A percentile compares a stretch with the other conserved stretches of the same genome.
Evolutionary conservation across 148 eudicot genomes (phyloP).

Genomic region (Fagopyrum esculentum): DNA sequence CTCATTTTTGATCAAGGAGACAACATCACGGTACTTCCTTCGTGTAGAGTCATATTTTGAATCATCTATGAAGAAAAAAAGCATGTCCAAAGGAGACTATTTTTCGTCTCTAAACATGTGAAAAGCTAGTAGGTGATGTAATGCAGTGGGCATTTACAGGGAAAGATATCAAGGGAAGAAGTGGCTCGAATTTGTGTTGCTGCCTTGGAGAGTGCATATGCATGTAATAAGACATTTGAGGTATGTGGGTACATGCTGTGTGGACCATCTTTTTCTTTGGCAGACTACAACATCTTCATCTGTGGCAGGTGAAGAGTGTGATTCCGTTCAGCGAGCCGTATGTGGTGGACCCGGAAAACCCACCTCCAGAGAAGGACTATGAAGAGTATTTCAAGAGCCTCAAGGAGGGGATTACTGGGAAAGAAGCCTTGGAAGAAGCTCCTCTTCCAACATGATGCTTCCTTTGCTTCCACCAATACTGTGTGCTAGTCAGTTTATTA

Average conservation of each 20-base stretch:
- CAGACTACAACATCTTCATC: not conserved
- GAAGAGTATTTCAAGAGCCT: conserved; percentile 64
- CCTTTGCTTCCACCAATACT: too few relatives aligned
- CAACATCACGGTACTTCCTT: conserved; percentile 59
- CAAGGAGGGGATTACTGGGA: conserved; percentile 90
- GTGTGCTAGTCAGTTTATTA: too few relatives aligned
- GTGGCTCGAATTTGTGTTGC: conserved; percentile 88
- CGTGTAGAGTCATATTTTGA: not conserved
- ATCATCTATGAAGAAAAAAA: not conserved
- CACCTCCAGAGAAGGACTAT: conserved; percentile 95
- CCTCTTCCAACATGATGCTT: not conserved
- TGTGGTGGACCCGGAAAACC: conserved; percentile 83
- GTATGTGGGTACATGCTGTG: conserved; percentile 20
- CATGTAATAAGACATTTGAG: conserved; percentile 97
- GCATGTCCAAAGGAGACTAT: not conserved
- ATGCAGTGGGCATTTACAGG: conserved; percentile 34
- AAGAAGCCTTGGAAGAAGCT: conserved; percentile 56
- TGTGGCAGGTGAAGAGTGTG: conserved; percentile 80
- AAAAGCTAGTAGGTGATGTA: not conserved
- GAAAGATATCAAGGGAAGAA: conserved; percentile 94
- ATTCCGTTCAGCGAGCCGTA: conserved; percentile 84
- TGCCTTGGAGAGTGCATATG: conserved; percentile 77
- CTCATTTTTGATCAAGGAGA: conserved; percentile 97
- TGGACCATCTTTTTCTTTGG: too few relatives aligned
- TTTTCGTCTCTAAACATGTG: not conserved